Base-by-base conservation (phyloP, 345 rosid genomes). In the Salix koriyanagi region DNA sequence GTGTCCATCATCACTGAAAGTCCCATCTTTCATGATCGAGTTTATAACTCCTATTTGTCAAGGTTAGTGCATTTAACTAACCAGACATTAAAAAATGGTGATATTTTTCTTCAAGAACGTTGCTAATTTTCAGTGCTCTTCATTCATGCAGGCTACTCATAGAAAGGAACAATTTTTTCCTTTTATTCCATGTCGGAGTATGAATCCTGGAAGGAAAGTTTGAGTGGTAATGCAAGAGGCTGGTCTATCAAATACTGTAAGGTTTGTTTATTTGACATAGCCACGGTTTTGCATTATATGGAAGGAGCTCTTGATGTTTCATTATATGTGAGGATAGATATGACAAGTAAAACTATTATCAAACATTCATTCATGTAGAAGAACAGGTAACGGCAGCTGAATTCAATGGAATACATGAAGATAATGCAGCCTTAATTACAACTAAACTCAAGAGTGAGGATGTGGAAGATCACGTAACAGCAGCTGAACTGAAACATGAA, bases 111-210 rank as follows among this genome's bases (percentile, higher is more conserved):
- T 25, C 7, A 19, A 70, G 21, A 16, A 30, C n/a, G 4, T 21
- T 1, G 41, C 14, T 66, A 46, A 74, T 7, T 76, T 46, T 21
- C 42, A 10, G 58, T 46, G 2, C 25, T 65, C 28, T 6, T 56
- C 76, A 18, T 58, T 19, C 42, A 9, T 69, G 16, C 87, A 30
- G 32, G 32, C 32, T 39, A 87, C 89, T 65, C 88, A 84, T 76
- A 88, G 56, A 76, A 34, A 65, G 87, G 88, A 71, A 78, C n/a
- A 60, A 84, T 76, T 76, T 41, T 92, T 69, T 61, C 92, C 48
- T 96, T 96, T 75, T 96, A 92, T 79, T 81, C 99, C 72, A 94
- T 96, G 97, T 97, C 99, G 5, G 96, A 94, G 77, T 96, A 96
- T 26, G 89, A 92, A 77, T 71, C 78, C 2, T 96, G 97, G 99